Evolutionary conservation across 495 filamentous ascomycete species (phyloP).

Genomic region (Penicillium longicatenatum): DNA sequence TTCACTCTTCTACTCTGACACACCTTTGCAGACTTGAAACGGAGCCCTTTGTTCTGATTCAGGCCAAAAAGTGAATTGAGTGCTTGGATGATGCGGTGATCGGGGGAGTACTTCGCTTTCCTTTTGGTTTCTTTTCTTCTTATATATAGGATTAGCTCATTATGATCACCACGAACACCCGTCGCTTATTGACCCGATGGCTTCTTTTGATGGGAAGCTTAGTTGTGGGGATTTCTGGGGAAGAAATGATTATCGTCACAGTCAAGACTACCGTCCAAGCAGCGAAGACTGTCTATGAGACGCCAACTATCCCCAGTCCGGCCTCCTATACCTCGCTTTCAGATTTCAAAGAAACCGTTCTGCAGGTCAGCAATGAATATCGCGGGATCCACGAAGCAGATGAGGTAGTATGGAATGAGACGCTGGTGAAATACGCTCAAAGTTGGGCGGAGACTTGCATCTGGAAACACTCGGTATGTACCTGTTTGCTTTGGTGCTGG

Average conservation of each 20-base stretch:
- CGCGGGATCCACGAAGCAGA: conserved; percentile 64
- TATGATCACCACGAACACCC: conserved; percentile 9
- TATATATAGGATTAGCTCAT: not conserved
- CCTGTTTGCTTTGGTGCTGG: not conserved
- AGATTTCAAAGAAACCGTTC: conserved; percentile 57
- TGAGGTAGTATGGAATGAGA: conserved; percentile 65
- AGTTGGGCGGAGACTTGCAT: conserved; percentile 55
- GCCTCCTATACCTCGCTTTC: conserved; percentile 50
- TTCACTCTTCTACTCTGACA: not conserved
- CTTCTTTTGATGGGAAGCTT: conserved; percentile 3
- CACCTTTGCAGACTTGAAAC: not conserved
- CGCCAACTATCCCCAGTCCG: conserved; percentile 32
- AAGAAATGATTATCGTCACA: conserved; percentile 15
- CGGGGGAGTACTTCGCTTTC: not conserved
- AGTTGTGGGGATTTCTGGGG: not conserved
- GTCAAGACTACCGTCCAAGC: conserved; percentile 22
- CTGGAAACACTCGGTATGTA: conserved; percentile 63
- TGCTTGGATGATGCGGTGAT: conserved; percentile 9
- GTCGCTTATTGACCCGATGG: not conserved
- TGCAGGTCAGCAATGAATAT: conserved; percentile 70
- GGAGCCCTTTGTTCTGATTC: not conserved
- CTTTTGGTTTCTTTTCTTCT: not conserved
- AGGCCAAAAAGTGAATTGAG: not conserved
- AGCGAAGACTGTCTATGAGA: conserved; percentile 24
- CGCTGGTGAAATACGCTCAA: conserved; percentile 56